These are phyloP conservation scores for Litsea cubeba DNA, from an alignment of 164 flowering plant species.

Conservation along the genomic window DNA sequence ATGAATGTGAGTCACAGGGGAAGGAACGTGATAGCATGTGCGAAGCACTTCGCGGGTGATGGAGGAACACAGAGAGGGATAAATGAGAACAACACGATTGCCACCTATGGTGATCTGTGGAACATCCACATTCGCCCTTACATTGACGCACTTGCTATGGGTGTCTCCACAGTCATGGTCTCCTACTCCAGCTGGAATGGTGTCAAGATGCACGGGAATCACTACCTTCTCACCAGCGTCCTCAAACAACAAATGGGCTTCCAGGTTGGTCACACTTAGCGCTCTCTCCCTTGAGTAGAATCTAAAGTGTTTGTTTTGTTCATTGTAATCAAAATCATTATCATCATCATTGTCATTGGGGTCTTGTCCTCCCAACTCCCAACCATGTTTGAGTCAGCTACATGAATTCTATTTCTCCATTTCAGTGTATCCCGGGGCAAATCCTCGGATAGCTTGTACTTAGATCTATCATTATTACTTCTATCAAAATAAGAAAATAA, in stretches of 20 bases:
- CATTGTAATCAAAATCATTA: too few species aligned
- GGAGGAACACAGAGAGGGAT: conserved; percentile 35
- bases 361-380: too few species aligned
- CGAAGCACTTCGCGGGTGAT: conserved; percentile 35
- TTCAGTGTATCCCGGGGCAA: too few species aligned
- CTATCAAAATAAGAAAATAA: too few species aligned
- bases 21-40: conserved; percentile 24
- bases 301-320: too few species aligned
- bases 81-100: conserved; percentile 30
- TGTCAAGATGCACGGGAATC: conserved; percentile 29
- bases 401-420: too few species aligned
- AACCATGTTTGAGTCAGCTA: too few species aligned
- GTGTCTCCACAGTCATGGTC: conserved; percentile 32
- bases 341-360: too few species aligned
- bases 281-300: not conserved
- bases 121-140: conserved; percentile 31
- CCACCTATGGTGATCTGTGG: conserved; percentile 5
- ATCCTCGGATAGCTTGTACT: too few species aligned
- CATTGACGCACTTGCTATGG: conserved; percentile 22
- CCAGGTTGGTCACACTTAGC: conserved; percentile 10
- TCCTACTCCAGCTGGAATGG: conserved; percentile 39
- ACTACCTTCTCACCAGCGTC: conserved; percentile 16
- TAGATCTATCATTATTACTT: too few species aligned
- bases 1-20: conserved; percentile 9
- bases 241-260: conserved; percentile 30